phyloP scores from a whole-genome alignment of 2,329 filamentous ascomycete genomes.

The Emmonsia crescens region DNA sequence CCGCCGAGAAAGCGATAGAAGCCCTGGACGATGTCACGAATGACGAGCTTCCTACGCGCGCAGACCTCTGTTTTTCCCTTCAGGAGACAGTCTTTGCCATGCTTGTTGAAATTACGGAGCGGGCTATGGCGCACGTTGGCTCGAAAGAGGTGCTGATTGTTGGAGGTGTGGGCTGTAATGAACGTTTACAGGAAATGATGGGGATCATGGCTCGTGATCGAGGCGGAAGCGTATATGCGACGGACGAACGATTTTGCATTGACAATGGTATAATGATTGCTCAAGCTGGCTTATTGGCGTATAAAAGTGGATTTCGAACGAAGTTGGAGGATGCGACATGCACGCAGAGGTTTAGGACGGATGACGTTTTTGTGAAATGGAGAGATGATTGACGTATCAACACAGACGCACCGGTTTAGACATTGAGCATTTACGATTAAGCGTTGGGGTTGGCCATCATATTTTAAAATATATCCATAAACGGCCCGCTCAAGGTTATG shows the following conservation, averaged over 20 bases:
- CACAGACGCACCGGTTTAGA: background rate
- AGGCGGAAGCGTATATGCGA: conserved; percentile 84
- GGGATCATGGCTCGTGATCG: conserved; percentile 82
- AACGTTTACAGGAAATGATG: conserved; percentile 97
- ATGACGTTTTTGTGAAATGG: conserved; percentile 72
- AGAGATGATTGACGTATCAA: conserved; percentile 38
- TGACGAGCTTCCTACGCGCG: conserved; percentile 49
- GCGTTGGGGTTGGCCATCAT: background rate
- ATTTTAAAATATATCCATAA: background rate
- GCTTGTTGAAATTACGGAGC: conserved; percentile 96
- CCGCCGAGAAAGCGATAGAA: background rate
- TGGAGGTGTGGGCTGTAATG: conserved; percentile 90
- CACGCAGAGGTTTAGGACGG: conserved; percentile 72
- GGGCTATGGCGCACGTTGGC: conserved; percentile 96
- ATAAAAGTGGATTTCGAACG: conserved; percentile 68
- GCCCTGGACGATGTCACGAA: conserved; percentile 14
- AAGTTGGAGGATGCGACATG: conserved; percentile 70
- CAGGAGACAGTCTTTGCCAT: conserved; percentile 96
- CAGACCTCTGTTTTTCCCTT: conserved; percentile 83
- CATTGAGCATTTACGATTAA: background rate
- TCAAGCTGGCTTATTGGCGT: conserved; percentile 81
- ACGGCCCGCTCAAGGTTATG: background rate
- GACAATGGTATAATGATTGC: conserved; percentile 99
- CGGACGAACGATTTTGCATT: conserved; percentile 95
- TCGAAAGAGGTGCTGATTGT: conserved; percentile 89